Evolutionary conservation across 352 stramenopile genomes (phyloP).

Genomic region (Phytophthora crassamura): DNA sequence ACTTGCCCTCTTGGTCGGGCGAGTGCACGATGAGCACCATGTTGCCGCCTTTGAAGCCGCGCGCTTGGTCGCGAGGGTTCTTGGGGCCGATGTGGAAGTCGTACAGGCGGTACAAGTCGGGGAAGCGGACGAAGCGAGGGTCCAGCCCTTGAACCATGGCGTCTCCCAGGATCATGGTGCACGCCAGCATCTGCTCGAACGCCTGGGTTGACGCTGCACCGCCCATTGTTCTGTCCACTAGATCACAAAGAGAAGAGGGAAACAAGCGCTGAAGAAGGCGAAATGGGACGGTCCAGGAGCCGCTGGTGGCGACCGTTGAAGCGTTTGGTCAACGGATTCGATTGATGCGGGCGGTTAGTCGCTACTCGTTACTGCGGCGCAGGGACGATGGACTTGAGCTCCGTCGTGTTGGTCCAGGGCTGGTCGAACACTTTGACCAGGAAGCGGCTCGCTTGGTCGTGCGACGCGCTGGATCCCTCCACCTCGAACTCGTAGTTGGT

Average conservation of each 20-base stretch:
- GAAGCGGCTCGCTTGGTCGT: slow-evolving; percentile 27
- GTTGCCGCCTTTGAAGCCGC: slow-evolving; percentile 62
- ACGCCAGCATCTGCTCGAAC: slow-evolving; percentile 87
- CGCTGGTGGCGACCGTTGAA: slow-evolving; percentile 24
- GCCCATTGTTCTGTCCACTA: slow-evolving; percentile 53
- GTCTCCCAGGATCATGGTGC: slow-evolving; percentile 85
- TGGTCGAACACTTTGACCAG: slow-evolving; percentile 41
- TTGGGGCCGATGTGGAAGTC: slow-evolving; percentile 85
- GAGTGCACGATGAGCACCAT: slow-evolving; percentile 73
- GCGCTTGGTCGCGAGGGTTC: slow-evolving; percentile 40
- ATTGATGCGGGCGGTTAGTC: neutral
- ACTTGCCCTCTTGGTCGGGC: slow-evolving; percentile 56
- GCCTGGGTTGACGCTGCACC: slow-evolving; percentile 71
- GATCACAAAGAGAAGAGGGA: slow-evolving; percentile 8
- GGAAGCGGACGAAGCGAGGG: slow-evolving; percentile 79
- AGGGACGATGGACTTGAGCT: slow-evolving; percentile 33
- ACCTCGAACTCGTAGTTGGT: slow-evolving; percentile 56
- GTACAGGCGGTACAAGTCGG: slow-evolving; percentile 82
- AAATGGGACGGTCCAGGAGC: slow-evolving; percentile 15
- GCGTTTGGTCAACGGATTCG: slow-evolving; percentile 26
- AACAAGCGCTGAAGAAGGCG: no score
- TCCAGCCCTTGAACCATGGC: slow-evolving; percentile 85
- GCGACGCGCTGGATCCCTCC: slow-evolving; percentile 35
- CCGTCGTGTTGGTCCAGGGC: slow-evolving; percentile 39
- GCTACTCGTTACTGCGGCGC: slow-evolving; percentile 5